Evolutionary conservation across 106 monocot genomes (phyloP).

Genomic region (Allium fistulosum): DNA sequence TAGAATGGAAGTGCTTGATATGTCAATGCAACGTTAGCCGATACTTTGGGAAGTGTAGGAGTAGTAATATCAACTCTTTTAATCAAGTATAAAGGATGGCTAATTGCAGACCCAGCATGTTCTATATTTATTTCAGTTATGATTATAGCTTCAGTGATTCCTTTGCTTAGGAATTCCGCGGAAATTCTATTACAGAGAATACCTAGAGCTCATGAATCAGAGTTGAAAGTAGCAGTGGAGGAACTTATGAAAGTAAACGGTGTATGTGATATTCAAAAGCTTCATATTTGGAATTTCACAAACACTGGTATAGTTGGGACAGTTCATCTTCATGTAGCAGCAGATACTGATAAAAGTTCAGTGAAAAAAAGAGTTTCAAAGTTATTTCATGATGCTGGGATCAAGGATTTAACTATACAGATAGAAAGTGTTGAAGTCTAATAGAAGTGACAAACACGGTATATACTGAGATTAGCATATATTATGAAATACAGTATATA

Average conservation of each 20-base stretch:
- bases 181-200: slow-evolving; percentile 90
- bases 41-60: slow-evolving; percentile 94
- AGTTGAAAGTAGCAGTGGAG: slow-evolving; percentile 44
- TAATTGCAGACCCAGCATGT: slow-evolving; percentile 83
- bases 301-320: slow-evolving; percentile 76
- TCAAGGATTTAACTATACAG: slow-evolving; percentile 80
- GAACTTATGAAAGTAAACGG: slow-evolving; percentile 48
- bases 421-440: slow-evolving; percentile 34
- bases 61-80: slow-evolving; percentile 90
- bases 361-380: slow-evolving; percentile 33
- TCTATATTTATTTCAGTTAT: slow-evolving; percentile 93
- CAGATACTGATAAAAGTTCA: slow-evolving; percentile 38
- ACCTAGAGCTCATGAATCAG: slow-evolving; percentile 64
- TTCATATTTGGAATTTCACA: slow-evolving; percentile 81
- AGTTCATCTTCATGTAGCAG: slow-evolving; percentile 57
- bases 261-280: slow-evolving; percentile 40
- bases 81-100: slow-evolving; percentile 93
- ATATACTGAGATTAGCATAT: too few species aligned
- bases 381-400: slow-evolving; percentile 58
- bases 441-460: not conserved
- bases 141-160: slow-evolving; percentile 87
- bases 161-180: slow-evolving; percentile 81
- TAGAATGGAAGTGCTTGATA: slow-evolving; percentile 92
- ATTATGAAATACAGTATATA: too few species aligned
- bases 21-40: slow-evolving; percentile 89